Conservation (phyloP, 768 basidiomycete genomes). For the Serendipita sp. region DNA sequence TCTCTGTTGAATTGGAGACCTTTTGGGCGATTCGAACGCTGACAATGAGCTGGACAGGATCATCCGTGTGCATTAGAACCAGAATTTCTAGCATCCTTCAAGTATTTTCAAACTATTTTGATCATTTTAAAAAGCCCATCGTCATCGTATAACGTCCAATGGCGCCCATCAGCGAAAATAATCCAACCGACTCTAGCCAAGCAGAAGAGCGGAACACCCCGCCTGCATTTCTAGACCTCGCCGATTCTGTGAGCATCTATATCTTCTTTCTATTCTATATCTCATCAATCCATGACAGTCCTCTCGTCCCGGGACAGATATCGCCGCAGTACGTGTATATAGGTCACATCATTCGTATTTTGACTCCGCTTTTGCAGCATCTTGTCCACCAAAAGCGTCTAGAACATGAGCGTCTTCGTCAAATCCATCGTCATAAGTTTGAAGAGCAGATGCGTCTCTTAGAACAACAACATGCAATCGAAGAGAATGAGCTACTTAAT, state of each 20-base stretch:
- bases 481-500: slow-evolving; percentile 47
- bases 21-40: background rate
- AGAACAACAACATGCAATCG: slow-evolving; percentile 76
- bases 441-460: slow-evolving; percentile 93
- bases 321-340: slow-evolving; percentile 52
- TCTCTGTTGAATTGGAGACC: background rate
- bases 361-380: slow-evolving; percentile 22
- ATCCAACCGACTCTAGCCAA: slow-evolving; percentile 5
- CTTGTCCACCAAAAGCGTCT: slow-evolving; percentile 76
- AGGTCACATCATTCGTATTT: slow-evolving; percentile 1
- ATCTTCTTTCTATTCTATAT: slow-evolving; percentile 7
- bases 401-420: slow-evolving; percentile 83
- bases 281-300: slow-evolving; percentile 11
- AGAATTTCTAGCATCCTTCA: background rate
- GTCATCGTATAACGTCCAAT: background rate
- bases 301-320: slow-evolving; percentile 44
- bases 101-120: slow-evolving; percentile 1
- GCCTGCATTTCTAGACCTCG: slow-evolving; percentile 83
- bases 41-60: background rate
- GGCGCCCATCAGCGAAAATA: slow-evolving; percentile 7
- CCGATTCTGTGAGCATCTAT: slow-evolving; percentile 59
- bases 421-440: slow-evolving; percentile 72
- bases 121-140: background rate
- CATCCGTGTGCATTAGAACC: slow-evolving; percentile 5
- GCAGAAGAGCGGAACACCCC: slow-evolving; percentile 32